Base-by-base conservation (phyloP, 768 basidiomycete species). In the Tremella mesenterica region DNA sequence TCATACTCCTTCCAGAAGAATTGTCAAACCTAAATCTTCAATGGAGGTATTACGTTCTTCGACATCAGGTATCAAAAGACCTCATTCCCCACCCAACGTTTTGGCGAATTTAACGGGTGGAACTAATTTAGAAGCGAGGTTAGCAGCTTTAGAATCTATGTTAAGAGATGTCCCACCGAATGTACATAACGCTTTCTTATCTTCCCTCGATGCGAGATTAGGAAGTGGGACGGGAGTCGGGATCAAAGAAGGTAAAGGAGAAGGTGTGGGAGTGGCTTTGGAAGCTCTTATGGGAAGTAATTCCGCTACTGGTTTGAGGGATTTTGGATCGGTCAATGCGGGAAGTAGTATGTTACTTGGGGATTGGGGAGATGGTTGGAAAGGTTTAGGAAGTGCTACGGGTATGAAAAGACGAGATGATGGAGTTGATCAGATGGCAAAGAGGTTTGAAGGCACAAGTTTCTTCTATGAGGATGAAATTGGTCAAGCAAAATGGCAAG, bases 401-500 rank as follows among this genome's bases (percentile, higher is more conserved):
- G 46, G 44, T 2, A 18, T 44, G 46, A 49, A 31, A 33, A 54
- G 50, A 47, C 53, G 53, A 31, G 59, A 62, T 20, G 64, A 61
- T 13, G 66, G 69, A 2, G 56, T 72, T 23, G 64, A 68, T 25
- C 65, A 67, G 18, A 54, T 75, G 44, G 61, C 69, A 18, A 67
- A 67, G 41, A 50, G 65, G 34, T 65, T 75, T 67, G 69, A 70
- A 27, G 72, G 70, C 6, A 67, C 72, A 64, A 72, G 67, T 38
- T 67, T 75, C 58, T 71, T 75, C 52, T 75, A 75, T 51, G 62
- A 73, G 25, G 74, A 75, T 55, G 74, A 75, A 57, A 72, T 73
- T 47, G 74, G 74, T 1, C 67, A 70, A 48, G 67, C 72, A 2
- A 73, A 73, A 50, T 73, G 72, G 72, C 72, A 73, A 57, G 71